Conservation (phyloP, 2,329 filamentous ascomycete species). For the Eutypa lata region DNA sequence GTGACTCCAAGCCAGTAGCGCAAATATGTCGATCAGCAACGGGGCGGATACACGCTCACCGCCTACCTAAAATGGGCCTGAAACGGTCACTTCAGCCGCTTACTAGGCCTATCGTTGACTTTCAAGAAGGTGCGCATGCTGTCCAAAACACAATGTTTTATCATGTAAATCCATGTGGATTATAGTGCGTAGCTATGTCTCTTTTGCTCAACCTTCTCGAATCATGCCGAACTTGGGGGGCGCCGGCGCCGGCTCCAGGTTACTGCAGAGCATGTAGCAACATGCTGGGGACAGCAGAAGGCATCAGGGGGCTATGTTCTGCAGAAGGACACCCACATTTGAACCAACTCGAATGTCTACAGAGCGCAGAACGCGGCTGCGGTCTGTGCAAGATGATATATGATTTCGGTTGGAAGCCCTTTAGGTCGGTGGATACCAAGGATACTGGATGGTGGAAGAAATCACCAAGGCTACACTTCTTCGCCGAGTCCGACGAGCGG, state of each 20-base stretch:
- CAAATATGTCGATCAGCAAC: too few species aligned
- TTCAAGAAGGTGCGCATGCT: too few species aligned
- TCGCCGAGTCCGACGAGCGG: neutral
- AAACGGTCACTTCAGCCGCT: too few species aligned
- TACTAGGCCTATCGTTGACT: too few species aligned
- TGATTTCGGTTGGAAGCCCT: neutral
- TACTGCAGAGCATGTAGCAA: neutral
- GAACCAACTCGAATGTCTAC: neutral
- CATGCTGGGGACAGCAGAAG: neutral
- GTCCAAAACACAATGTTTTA: too few species aligned
- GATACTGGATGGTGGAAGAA: neutral
- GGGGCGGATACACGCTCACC: too few species aligned
- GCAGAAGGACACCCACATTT: neutral
- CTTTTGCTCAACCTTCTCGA: too few species aligned
- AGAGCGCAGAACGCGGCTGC: neutral
- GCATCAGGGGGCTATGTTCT: neutral
- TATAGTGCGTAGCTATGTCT: too few species aligned
- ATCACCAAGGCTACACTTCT: neutral
- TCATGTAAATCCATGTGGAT: too few species aligned
- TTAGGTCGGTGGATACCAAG: neutral
- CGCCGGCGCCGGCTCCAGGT: neutral
- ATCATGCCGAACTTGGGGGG: too few species aligned
- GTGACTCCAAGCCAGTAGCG: too few species aligned
- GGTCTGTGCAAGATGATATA: neutral
- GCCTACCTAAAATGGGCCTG: too few species aligned